Base-by-base conservation (phyloP, 1,139 yeast species). In the Magnusiomyces magnusii region DNA sequence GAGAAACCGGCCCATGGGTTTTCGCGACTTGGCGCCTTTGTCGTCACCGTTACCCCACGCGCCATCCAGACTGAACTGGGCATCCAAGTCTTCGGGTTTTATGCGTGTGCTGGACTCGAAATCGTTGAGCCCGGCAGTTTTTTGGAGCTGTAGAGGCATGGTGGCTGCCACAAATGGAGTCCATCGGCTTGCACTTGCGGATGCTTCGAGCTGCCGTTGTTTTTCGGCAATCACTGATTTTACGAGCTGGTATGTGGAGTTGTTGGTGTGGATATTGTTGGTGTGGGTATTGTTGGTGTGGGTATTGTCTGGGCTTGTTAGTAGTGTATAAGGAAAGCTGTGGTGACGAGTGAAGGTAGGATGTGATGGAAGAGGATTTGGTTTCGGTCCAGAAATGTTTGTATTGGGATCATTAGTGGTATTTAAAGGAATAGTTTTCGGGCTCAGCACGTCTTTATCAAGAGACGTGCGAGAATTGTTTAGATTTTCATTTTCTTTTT, bases 31-130 rank as follows among this genome's bases (percentile, higher is more conserved):
- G n/a, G n/a, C 23, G 21, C 25, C n/a, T 2, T 15, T 7, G 1
- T n/a, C 52, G 47, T 49, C 54, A 23, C 44, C 56, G 56, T 56
- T 54, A n/a, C 25, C 5, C 63, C 63, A 61, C 3, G 54, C 60
- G 21, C 61, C 61, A 19, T 55, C 52, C 28, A 61, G 54, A 47
- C 58, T 55, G n/a, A 58, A 49, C 25, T 61, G 63, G 15, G 56
- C 58, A 34, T 61, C 58, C 31, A 61, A 57, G 2, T 57, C 59
- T 17, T 55, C 60, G n/a, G 47, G 47, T 47, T 57, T 57, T 2
- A 61, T 57, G 50, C 56, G 24, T 13, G 39, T 39, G n/a, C 52
- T 28, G 2, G 23, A n/a, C 3, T 53, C 51, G 28, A 53, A 27
- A 2, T 25, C 42, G 3, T 51, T 58, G 1, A 34, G 44, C 19